These are phyloP conservation scores for Pythium vanterpoolii DNA, from an alignment of 352 stramenopile genomes.

Conservation along the genomic window DNA sequence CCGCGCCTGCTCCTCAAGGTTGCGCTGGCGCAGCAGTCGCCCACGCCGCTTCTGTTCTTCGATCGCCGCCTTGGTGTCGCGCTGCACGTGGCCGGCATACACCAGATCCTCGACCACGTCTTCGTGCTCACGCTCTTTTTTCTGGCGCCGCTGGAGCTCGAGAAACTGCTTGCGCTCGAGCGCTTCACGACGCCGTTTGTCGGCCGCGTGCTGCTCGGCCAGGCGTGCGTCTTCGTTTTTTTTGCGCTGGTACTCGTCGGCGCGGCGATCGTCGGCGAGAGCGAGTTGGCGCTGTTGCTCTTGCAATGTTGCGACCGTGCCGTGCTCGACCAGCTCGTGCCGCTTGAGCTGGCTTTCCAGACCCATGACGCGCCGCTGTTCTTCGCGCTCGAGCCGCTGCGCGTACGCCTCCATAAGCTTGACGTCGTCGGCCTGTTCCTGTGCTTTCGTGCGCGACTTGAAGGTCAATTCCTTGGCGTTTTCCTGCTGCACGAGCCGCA, in stretches of 20 bases:
- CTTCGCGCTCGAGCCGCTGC: slow-evolving; percentile 47
- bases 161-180: slow-evolving; percentile 59
- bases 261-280: slow-evolving; percentile 50
- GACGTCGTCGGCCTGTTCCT: slow-evolving; percentile 57
- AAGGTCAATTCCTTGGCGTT: slow-evolving; percentile 40
- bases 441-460: slow-evolving; percentile 34
- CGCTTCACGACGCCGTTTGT: slow-evolving; percentile 40
- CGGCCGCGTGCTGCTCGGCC: slow-evolving; percentile 29
- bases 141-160: slow-evolving; percentile 39
- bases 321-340: slow-evolving; percentile 37
- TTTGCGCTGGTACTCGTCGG: slow-evolving; percentile 60
- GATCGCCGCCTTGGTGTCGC: slow-evolving; percentile 38
- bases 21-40: slow-evolving; percentile 36
- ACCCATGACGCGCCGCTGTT: slow-evolving; percentile 44
- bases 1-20: slow-evolving; percentile 57
- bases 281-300: slow-evolving; percentile 45
- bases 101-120: slow-evolving; percentile 57
- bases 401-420: slow-evolving; percentile 73
- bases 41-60: slow-evolving; percentile 44
- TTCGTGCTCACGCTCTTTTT: slow-evolving; percentile 52
- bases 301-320: slow-evolving; percentile 41
- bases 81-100: slow-evolving; percentile 49
- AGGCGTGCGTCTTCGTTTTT: slow-evolving; percentile 36
- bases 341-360: slow-evolving; percentile 45
- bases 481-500: slow-evolving; percentile 44